Evolutionary conservation across 306 rosid genomes (phyloP).

Genomic region (Cicer cuneatum): DNA sequence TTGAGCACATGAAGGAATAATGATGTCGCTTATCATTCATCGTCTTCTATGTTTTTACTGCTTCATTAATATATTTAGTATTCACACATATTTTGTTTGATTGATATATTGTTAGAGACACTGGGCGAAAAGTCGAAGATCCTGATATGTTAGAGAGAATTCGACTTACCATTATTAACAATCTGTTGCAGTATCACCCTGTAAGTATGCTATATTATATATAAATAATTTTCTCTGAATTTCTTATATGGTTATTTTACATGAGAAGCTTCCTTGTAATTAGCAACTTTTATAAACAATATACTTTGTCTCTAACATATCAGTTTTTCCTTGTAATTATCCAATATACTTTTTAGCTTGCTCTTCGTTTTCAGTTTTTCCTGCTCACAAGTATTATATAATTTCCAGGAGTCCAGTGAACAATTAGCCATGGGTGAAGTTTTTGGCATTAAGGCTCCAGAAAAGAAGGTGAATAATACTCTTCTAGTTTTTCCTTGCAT

Average conservation of each 20-base stretch:
- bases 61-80: conserved; percentile 36
- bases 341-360: conserved; percentile 25
- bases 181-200: conserved; percentile 92
- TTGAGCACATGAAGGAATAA: conserved; percentile 16
- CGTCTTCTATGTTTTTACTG: conserved; percentile 6
- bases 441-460: conserved; percentile 91
- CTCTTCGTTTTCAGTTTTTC: conserved; percentile 30
- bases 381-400: conserved; percentile 39
- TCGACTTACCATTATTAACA: conserved; percentile 90
- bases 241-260: conserved; percentile 34
- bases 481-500: conserved; percentile 35
- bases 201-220: conserved; percentile 55
- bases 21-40: conserved; percentile 12
- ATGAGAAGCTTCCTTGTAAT: conserved; percentile 24
- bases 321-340: conserved; percentile 8
- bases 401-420: conserved; percentile 80
- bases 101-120: conserved; percentile 62
- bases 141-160: conserved; percentile 93
- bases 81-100: conserved; percentile 45
- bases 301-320: no score
- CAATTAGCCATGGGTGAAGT: conserved; percentile 95
- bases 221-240: conserved; percentile 31
- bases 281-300: conserved; percentile 19
- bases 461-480: conserved; percentile 70
- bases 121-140: conserved; percentile 97